phyloP scores from a whole-genome alignment of 2,329 filamentous ascomycete species.

The Arthrobotrys sphaeroides region DNA sequence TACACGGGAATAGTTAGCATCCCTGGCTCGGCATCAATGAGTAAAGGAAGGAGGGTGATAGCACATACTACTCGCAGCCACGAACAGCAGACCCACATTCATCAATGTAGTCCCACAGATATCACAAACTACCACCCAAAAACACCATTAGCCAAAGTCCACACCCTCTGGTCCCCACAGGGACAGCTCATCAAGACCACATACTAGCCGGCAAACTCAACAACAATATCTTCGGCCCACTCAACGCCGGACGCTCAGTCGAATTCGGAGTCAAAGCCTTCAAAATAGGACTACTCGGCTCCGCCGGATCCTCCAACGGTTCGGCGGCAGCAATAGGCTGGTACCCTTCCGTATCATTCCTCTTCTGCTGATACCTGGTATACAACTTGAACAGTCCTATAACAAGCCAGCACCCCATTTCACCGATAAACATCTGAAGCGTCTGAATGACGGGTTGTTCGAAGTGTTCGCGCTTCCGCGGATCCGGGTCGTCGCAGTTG shows the following conservation, averaged over 20 bases:
- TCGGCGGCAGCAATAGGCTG: conserved; percentile 69
- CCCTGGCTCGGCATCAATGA: conserved; percentile 6
- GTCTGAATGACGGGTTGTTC: conserved; percentile 97
- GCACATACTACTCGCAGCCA: conserved; percentile 77
- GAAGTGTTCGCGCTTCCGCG: conserved; percentile 75
- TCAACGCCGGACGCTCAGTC: conserved; percentile 70
- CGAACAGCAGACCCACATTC: conserved; percentile 93
- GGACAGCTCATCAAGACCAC: conserved; percentile 6
- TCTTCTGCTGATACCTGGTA: conserved; percentile 58
- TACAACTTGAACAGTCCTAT: conserved; percentile 76
- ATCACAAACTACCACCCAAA: conserved; percentile 75
- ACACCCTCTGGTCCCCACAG: neutral
- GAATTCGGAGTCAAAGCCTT: conserved; percentile 67
- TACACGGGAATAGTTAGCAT: conserved; percentile 13
- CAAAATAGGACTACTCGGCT: conserved; percentile 64
- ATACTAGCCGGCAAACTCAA: conserved; percentile 77
- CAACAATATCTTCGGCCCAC: conserved; percentile 76
- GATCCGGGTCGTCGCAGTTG: conserved; percentile 79
- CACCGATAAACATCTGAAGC: conserved; percentile 96
- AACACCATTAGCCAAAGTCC: conserved; percentile 4
- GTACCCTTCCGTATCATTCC: conserved; percentile 71
- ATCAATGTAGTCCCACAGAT: conserved; percentile 95
- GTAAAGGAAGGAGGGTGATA: neutral
- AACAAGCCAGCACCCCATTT: conserved; percentile 95
- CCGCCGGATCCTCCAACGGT: conserved; percentile 63